These are phyloP conservation scores for Arabis alpina DNA, from an alignment of 345 rosid genomes.

Conservation along the genomic window DNA sequence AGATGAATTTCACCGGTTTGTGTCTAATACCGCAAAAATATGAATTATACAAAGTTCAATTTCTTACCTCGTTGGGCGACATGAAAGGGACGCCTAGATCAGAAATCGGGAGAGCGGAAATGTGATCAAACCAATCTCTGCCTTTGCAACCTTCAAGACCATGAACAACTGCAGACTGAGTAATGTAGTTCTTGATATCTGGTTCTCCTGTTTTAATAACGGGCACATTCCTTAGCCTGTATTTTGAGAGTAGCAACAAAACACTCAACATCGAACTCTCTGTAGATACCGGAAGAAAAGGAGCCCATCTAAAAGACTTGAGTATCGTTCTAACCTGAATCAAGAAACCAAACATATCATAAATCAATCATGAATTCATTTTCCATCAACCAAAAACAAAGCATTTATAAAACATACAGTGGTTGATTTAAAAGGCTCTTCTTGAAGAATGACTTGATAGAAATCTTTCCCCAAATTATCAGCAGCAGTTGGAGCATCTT, in stretches of 20 bases:
- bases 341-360: not conserved
- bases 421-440: constrained; percentile 91
- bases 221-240: constrained; percentile 79
- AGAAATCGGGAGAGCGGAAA: constrained; percentile 60
- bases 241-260: constrained; percentile 76
- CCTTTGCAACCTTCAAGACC: constrained; percentile 86
- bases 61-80: constrained; percentile 61
- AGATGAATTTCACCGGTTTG: not conserved
- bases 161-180: constrained; percentile 81
- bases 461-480: constrained; percentile 73
- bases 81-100: constrained; percentile 90
- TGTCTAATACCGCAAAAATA: not conserved
- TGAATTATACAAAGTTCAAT: not conserved
- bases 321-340: constrained; percentile 72
- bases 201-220: constrained; percentile 72
- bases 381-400: not conserved
- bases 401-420: constrained; percentile 46
- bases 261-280: constrained; percentile 87
- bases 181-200: constrained; percentile 73
- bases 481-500: constrained; percentile 76
- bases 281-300: constrained; percentile 74
- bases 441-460: constrained; percentile 71
- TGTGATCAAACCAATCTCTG: constrained; percentile 91
- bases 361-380: not conserved
- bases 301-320: constrained; percentile 78